Evolutionary conservation across 2,329 filamentous ascomycete species (phyloP).

Genomic region (Colletotrichum incanum): DNA sequence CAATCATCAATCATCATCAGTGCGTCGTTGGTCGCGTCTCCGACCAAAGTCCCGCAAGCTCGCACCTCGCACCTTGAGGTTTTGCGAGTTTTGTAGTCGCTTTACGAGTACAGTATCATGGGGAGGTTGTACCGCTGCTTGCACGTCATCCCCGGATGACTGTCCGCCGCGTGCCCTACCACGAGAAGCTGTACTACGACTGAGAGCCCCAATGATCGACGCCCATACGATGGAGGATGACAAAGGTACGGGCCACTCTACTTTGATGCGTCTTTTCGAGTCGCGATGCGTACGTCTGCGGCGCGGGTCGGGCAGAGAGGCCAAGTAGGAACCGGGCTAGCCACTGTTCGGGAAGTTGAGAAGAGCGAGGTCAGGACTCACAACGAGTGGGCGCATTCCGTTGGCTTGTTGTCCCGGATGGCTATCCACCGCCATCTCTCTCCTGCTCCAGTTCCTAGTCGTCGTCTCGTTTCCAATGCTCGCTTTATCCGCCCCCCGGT

Average conservation of each 20-base stretch:
- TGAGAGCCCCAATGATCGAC: background rate
- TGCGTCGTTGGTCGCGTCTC: background rate
- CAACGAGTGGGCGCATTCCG: slow-evolving; percentile 27
- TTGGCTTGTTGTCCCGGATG: background rate
- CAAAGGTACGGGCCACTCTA: background rate
- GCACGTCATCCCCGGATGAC: background rate
- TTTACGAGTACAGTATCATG: background rate
- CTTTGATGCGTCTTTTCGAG: background rate
- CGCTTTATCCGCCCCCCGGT: background rate
- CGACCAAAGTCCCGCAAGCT: background rate
- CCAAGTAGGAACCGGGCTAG: slow-evolving; percentile 13
- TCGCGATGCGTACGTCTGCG: slow-evolving; percentile 7
- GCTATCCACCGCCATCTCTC: background rate
- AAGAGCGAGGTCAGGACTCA: slow-evolving; percentile 25
- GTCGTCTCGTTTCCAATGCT: background rate
- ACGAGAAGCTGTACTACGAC: background rate
- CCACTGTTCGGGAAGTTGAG: slow-evolving; percentile 31
- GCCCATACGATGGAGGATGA: background rate
- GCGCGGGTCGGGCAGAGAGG: slow-evolving; percentile 5
- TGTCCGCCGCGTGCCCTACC: background rate
- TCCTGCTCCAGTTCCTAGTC: background rate
- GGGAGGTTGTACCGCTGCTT: background rate
- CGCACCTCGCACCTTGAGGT: slow-evolving; percentile 1
- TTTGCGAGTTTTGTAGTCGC: background rate
- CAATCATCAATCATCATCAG: slow-evolving; percentile 9